Conservation (phyloP, 495 filamentous ascomycete genomes). For the Hypoxylon trugodes region DNA sequence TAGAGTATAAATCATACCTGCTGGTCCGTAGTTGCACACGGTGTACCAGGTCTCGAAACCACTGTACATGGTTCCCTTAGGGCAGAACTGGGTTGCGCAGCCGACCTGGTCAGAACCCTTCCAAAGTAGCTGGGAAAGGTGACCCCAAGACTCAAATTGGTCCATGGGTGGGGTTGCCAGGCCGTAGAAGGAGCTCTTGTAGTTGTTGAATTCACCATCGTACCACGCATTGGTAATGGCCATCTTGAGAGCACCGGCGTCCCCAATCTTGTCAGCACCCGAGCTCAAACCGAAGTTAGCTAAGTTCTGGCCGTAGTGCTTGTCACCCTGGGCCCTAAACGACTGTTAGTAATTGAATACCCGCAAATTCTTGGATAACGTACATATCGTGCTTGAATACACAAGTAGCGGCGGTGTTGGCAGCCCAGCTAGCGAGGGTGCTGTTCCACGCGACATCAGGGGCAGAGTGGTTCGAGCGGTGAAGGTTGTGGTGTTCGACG, state of each 20-base stretch:
- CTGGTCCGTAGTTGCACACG: constrained; percentile 88
- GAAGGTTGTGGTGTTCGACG: constrained; percentile 82
- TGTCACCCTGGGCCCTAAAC: constrained; percentile 59
- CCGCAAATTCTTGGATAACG: constrained; percentile 45
- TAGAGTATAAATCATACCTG: constrained; percentile 59
- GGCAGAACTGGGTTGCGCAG: constrained; percentile 70
- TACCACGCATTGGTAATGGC: constrained; percentile 83
- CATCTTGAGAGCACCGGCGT: constrained; percentile 60
- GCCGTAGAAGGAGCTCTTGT: constrained; percentile 50
- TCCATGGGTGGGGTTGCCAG: constrained; percentile 59
- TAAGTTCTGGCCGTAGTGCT: constrained; percentile 88
- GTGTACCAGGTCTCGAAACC: constrained; percentile 63
- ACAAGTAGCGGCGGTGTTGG: constrained; percentile 61
- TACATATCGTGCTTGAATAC: constrained; percentile 80
- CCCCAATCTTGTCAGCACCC: constrained; percentile 41
- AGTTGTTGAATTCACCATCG: constrained; percentile 72
- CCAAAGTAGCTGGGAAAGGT: constrained; percentile 95
- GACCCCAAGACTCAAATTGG: constrained; percentile 77
- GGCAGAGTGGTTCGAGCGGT: constrained; percentile 84
- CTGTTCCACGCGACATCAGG: constrained; percentile 68
- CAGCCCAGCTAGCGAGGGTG: constrained; percentile 69
- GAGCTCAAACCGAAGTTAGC: constrained; percentile 54
- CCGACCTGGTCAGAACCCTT: constrained; percentile 73
- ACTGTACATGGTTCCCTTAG: constrained; percentile 54
- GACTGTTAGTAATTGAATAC: constrained; percentile 31